Conservation (phyloP, 129 eudicot species). For the Chrysanthemum seticuspe region DNA sequence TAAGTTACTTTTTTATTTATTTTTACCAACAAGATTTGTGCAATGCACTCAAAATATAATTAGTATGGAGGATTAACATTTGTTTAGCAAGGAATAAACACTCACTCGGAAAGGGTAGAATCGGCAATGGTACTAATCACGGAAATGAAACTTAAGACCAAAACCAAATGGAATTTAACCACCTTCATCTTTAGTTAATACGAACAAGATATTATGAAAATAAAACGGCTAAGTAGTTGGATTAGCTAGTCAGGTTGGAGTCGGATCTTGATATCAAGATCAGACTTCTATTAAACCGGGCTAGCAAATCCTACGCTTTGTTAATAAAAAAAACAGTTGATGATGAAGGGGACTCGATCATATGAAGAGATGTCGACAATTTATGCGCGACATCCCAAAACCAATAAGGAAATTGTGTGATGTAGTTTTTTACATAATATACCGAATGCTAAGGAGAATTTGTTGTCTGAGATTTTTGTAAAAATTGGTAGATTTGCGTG, state of each 20-base stretch:
- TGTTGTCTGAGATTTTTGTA: neutral
- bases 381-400: conserved; percentile 31
- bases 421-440: conserved; percentile 3
- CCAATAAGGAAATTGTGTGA: neutral
- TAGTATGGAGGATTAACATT: neutral
- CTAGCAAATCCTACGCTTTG: conserved; percentile 32
- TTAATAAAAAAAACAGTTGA: neutral
- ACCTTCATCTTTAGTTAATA: conserved; percentile 25
- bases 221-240: conserved; percentile 13
- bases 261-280: conserved; percentile 35
- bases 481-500: conserved; percentile 18
- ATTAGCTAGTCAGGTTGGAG: conserved; percentile 41
- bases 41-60: neutral
- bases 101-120: conserved; percentile 21
- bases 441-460: conserved; percentile 1
- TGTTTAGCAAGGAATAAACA: neutral
- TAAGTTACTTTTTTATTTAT: no score
- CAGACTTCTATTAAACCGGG: conserved; percentile 36
- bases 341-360: conserved; percentile 31
- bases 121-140: conserved; percentile 14
- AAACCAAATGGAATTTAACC: conserved; percentile 29
- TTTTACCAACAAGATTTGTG: neutral
- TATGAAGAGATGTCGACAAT: conserved; percentile 31
- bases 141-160: conserved; percentile 19
- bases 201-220: neutral